Base-by-base conservation (phyloP, 2,329 filamentous ascomycete genomes). In the Calonectria pseudoreteaudii region DNA sequence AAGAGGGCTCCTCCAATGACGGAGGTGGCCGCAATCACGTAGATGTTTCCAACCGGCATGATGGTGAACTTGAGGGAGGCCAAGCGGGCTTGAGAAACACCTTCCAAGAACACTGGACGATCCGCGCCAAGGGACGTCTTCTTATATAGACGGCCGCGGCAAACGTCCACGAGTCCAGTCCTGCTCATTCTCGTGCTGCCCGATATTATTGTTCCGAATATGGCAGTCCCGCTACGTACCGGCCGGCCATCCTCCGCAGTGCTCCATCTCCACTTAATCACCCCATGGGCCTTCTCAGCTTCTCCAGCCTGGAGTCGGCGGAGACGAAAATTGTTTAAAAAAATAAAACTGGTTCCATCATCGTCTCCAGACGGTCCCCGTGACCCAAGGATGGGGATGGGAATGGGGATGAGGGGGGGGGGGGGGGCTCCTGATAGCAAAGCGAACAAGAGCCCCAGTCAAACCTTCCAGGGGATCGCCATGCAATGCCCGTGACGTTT, bases 1-100 rank as follows among this genome's bases (percentile, higher is more conserved):
- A 80, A 80, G 6, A 80, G 78, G 65, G 78, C 78, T 18, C 78
- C 78, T 38, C 78, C 78, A 10, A 80, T 71, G 16, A 80, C 78
- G 30, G 78, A 56, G 53, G 76, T 76, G 41, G 74, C 78, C 8
- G 78, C 78, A 50, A 80, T 80, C 47, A 75, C 78, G 67, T 80
- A 80, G 31, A 80, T 78, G 11, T 80, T 80, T 72, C 78, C 78
- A 56, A 80, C 77, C 11, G 56, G 34, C 56, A 62, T 62, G 8
- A 62, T 62, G 8, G n/a, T 62, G 56, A 62, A 41, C 10, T 36
- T 20, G 16, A 41, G 36, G 34, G n/a, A n/a, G n/a, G 56, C 34
- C 26, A 16, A 38, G 20, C 28, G 16, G 14, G 23, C 56, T 62
- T 26, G 16, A 38, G 14, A n/a, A 60, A 60, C n/a, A 38, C 34